phyloP scores from a whole-genome alignment of 2,329 filamentous ascomycete species.

The Clonostachys solani region DNA sequence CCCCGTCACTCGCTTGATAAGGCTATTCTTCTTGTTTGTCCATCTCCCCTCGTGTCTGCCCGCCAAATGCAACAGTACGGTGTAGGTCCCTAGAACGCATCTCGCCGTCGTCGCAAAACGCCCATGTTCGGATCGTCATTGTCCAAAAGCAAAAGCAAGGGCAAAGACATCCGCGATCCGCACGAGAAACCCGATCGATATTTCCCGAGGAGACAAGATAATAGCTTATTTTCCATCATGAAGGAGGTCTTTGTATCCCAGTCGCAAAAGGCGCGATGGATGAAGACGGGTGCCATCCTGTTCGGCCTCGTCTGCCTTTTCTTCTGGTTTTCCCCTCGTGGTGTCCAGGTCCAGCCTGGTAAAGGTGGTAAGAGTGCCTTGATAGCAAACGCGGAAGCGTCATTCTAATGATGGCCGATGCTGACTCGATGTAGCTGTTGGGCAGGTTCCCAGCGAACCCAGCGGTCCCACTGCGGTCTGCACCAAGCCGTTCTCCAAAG shows the following conservation, averaged over 20 bases:
- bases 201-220: slow-evolving; percentile 33
- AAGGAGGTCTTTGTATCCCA: slow-evolving; percentile 58
- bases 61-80: too few relatives aligned
- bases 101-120: too few relatives aligned
- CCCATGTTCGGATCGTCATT: too few relatives aligned
- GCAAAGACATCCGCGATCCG: slow-evolving; percentile 42
- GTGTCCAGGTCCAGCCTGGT: slow-evolving; percentile 42
- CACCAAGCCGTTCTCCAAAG: slow-evolving; percentile 75
- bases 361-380: too few relatives aligned
- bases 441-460: slow-evolving; percentile 51
- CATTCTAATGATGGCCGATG: slow-evolving; percentile 10
- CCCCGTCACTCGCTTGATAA: too few relatives aligned
- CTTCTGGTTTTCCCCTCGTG: slow-evolving; percentile 58
- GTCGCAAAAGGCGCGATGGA: slow-evolving; percentile 60
- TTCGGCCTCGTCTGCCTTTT: slow-evolving; percentile 57
- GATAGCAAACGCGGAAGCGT: too few relatives aligned
- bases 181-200: slow-evolving; percentile 64
- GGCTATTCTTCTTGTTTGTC: too few relatives aligned
- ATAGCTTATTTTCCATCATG: slow-evolving; percentile 47
- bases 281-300: slow-evolving; percentile 61
- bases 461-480: slow-evolving; percentile 70
- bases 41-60: too few relatives aligned
- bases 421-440: slow-evolving; percentile 23
- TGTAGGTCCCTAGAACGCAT: too few relatives aligned
- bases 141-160: too few relatives aligned